Conservation (phyloP, 2,329 filamentous ascomycete genomes). For the Colletotrichum sp. region DNA sequence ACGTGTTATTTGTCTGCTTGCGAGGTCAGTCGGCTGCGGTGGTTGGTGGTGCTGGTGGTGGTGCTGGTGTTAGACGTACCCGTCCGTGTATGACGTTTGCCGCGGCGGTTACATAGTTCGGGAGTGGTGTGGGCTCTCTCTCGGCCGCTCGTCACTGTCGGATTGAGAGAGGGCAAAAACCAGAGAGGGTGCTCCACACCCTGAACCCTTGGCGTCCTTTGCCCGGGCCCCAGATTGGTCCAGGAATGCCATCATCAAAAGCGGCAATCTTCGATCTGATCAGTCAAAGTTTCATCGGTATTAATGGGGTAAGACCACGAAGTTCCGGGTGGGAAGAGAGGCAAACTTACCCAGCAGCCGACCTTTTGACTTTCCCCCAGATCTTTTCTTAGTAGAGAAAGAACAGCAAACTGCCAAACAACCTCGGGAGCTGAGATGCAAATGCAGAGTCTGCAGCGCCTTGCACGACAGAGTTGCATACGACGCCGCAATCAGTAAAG, state of each 20-base stretch:
- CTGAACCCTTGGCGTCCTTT: conserved; percentile 11
- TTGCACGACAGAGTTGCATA: neutral
- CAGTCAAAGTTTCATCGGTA: conserved; percentile 1
- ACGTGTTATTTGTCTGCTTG: neutral
- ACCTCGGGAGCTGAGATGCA: neutral
- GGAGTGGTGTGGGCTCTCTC: neutral
- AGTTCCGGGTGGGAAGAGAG: neutral
- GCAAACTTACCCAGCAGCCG: neutral
- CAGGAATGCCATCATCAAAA: conserved; percentile 13
- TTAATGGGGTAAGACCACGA: neutral
- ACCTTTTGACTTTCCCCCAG: neutral
- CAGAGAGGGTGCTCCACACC: neutral
- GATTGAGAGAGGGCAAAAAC: neutral
- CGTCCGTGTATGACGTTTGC: conserved; percentile 18
- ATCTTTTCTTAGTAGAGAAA: neutral
- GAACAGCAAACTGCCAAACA: neutral
- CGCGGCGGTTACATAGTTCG: conserved; percentile 4
- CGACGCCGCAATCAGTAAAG: neutral
- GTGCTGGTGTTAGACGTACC: neutral
- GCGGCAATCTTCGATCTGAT: conserved; percentile 18
- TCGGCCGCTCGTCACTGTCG: conserved; percentile 11
- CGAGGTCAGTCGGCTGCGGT: neutral
- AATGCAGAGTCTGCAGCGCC: neutral
- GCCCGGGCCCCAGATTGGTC: neutral
- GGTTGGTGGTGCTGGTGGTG: neutral